Percentiles rank a stretch among this genome's conserved stretches.
phyloP scores from a whole-genome alignment of 257 asterid genomes.

The Petunia axillaris region DNA sequence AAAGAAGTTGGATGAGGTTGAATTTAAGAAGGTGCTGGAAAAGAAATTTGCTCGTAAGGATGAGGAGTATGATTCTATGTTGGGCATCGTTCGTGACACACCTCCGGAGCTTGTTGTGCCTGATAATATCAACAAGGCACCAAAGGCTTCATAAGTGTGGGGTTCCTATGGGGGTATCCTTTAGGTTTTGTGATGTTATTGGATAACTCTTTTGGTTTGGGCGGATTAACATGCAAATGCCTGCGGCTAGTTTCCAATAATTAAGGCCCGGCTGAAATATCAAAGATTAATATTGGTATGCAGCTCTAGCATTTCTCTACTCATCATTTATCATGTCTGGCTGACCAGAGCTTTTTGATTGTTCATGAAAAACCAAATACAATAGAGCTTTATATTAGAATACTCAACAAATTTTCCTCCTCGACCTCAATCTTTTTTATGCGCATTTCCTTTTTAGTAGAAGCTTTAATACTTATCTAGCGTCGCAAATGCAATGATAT shows the following conservation, averaged over 20 bases:
- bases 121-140: conserved; percentile 49
- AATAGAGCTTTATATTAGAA: background rate
- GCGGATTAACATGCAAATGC: conserved; percentile 34
- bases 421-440: conserved; percentile 7
- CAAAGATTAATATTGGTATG: conserved; percentile 46
- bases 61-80: conserved; percentile 58
- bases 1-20: conserved; percentile 64
- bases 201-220: conserved; percentile 26
- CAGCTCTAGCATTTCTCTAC: conserved; percentile 37
- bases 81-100: conserved; percentile 53
- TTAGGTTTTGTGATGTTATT: background rate
- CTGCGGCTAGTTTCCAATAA: conserved; percentile 51
- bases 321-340: conserved; percentile 28
- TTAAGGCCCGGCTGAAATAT: conserved; percentile 44
- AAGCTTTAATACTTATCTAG: background rate
- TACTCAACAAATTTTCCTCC: background rate
- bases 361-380: background rate
- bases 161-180: conserved; percentile 19
- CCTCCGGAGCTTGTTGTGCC: conserved; percentile 53
- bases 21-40: conserved; percentile 77
- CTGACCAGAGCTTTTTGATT: conserved; percentile 21
- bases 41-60: conserved; percentile 65
- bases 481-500: background rate
- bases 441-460: background rate
- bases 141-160: conserved; percentile 49